A percentile compares a stretch with the other conserved stretches of the same genome.
Conservation (phyloP, 2,329 filamentous ascomycete species). For the Huntiella bhutanensis region DNA sequence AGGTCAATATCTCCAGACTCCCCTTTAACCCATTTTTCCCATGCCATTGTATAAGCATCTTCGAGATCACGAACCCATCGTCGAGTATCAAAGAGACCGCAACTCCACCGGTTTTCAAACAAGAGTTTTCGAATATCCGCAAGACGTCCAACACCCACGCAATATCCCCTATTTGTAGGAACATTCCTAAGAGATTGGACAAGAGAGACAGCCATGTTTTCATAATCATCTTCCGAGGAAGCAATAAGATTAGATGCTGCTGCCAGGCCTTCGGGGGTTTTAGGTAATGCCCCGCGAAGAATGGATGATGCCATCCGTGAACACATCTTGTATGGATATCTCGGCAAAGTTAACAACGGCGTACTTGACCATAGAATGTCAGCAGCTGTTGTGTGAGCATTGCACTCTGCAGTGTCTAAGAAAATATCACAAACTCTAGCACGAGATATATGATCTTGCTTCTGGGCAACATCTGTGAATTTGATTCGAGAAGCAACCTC, state of each 20-base stretch:
- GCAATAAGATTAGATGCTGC: constrained; percentile 64
- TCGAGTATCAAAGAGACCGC: constrained; percentile 74
- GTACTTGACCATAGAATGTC: constrained; percentile 95
- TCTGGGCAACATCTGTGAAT: constrained; percentile 93
- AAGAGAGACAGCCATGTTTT: constrained; percentile 52
- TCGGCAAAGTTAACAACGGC: constrained; percentile 70
- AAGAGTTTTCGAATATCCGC: constrained; percentile 62
- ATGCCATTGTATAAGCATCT: constrained; percentile 70
- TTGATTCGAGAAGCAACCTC: constrained; percentile 73
- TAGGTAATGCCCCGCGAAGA: constrained; percentile 70
- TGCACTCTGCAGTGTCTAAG: constrained; percentile 92
- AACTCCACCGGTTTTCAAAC: constrained; percentile 68
- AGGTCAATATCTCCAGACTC: constrained; percentile 89
- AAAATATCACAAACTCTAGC: constrained; percentile 88
- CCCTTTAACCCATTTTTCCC: constrained; percentile 70
- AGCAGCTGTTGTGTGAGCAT: constrained; percentile 91
- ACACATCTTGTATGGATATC: constrained; percentile 97
- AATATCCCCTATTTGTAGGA: constrained; percentile 24
- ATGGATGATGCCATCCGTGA: constrained; percentile 95
- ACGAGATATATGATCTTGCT: constrained; percentile 80
- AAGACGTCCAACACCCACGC: constrained; percentile 47
- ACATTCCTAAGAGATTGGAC: constrained; percentile 44
- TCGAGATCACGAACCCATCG: constrained; percentile 87
- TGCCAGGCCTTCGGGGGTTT: constrained; percentile 41
- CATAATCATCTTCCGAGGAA: constrained; percentile 62